A percentile compares a stretch with the other conserved stretches of the same genome.
phyloP scores from a whole-genome alignment of 2,329 filamentous ascomycete genomes.

The Epichloe baconii region DNA sequence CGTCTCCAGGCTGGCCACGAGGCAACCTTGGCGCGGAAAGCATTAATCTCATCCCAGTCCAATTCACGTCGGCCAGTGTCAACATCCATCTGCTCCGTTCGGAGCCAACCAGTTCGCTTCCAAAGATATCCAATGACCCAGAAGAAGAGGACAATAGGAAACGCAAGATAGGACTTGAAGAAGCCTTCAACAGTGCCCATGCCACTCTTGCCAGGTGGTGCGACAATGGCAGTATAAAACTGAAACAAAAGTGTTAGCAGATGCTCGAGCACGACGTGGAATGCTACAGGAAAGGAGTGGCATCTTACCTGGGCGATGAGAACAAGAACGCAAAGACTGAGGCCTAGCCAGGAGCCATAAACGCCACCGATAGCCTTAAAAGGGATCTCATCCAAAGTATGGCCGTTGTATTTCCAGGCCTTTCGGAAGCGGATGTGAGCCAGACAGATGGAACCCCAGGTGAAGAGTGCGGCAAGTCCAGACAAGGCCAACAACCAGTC shows the following conservation, averaged over 20 bases:
- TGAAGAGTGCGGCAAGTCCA: constrained; percentile 47
- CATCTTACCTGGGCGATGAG: constrained; percentile 37
- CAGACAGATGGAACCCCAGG: constrained; percentile 51
- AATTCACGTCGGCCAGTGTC: constrained; percentile 53
- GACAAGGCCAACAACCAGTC: constrained; percentile 51
- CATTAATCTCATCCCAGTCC: constrained; percentile 52
- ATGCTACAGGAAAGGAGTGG: neutral
- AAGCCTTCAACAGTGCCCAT: constrained; percentile 33
- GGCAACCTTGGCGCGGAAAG: constrained; percentile 34
- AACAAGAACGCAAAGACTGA: constrained; percentile 41
- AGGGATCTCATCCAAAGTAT: constrained; percentile 52
- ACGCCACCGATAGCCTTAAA: constrained; percentile 49
- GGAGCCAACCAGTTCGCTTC: constrained; percentile 51
- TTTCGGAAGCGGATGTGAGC: constrained; percentile 52
- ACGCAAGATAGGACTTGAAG: constrained; percentile 42
- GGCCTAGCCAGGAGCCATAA: constrained; percentile 49
- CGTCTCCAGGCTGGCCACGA: constrained; percentile 39
- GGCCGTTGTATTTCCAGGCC: constrained; percentile 46
- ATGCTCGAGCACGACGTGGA: neutral
- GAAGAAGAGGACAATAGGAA: constrained; percentile 42
- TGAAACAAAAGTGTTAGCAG: constrained; percentile 8
- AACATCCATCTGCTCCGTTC: constrained; percentile 49
- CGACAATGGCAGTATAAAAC: constrained; percentile 37
- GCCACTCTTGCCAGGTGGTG: constrained; percentile 18
- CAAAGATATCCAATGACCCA: constrained; percentile 47